Evolutionary conservation across 2,329 filamentous ascomycete genomes (phyloP).

Genomic region (Endoconidiophora polonica): DNA sequence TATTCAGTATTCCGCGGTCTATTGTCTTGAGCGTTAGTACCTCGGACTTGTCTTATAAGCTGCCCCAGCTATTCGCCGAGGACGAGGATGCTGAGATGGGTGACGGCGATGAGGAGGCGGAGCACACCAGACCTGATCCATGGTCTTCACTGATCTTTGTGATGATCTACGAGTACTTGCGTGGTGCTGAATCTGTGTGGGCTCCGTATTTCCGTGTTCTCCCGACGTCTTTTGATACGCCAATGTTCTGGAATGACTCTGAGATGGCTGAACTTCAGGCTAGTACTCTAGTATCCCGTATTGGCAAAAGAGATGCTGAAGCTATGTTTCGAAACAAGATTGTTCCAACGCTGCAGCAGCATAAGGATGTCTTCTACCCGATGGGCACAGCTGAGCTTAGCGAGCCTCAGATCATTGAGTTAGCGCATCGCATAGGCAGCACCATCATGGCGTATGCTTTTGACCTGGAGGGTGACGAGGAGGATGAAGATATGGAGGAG

Average conservation of each 20-base stretch:
- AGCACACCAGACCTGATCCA: slow-evolving; percentile 27
- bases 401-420: slow-evolving; percentile 29
- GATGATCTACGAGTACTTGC: slow-evolving; percentile 60
- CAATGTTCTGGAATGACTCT: slow-evolving; percentile 70
- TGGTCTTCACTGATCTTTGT: slow-evolving; percentile 52
- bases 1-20: slow-evolving; percentile 63
- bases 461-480: slow-evolving; percentile 47
- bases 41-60: slow-evolving; percentile 44
- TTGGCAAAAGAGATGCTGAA: slow-evolving; percentile 59
- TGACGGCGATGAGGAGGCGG: slow-evolving; percentile 22
- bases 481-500: slow-evolving; percentile 36
- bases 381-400: slow-evolving; percentile 19
- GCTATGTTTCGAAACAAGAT: slow-evolving; percentile 43
- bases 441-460: slow-evolving; percentile 90
- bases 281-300: slow-evolving; percentile 58
- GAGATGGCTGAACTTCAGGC: slow-evolving; percentile 62
- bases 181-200: slow-evolving; percentile 48
- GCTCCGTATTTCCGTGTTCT: slow-evolving; percentile 62
- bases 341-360: slow-evolving; percentile 31
- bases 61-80: slow-evolving; percentile 35
- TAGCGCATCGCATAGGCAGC: slow-evolving; percentile 69
- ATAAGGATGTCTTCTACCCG: slow-evolving; percentile 30
- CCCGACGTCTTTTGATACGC: slow-evolving; percentile 56
- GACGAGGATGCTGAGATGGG: slow-evolving; percentile 17
- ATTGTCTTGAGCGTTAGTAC: slow-evolving; percentile 58